Evolutionary conservation across 371 early-diverging fungal species (phyloP).

Genomic region (Mucor ambiguus): DNA sequence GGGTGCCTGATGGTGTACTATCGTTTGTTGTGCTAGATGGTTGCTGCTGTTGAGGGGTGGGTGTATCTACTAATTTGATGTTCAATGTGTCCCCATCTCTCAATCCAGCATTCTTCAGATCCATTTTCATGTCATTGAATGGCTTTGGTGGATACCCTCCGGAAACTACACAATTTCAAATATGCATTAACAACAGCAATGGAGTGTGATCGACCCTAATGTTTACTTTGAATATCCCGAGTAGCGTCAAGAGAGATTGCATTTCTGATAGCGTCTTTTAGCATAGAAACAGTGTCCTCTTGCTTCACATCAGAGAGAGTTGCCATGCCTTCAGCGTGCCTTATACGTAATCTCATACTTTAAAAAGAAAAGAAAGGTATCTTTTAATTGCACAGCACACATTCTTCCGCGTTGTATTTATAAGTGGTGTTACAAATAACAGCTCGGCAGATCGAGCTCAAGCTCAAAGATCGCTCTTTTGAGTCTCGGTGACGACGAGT

Average conservation of each 20-base stretch:
- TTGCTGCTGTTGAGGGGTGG: not conserved
- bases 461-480: too few relatives aligned
- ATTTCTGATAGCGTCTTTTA: conserved; percentile 20
- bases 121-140: conserved; percentile 20
- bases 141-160: conserved; percentile 50
- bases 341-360: conserved; percentile 50
- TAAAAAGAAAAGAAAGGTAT: not conserved
- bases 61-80: conserved; percentile 22
- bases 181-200: not conserved
- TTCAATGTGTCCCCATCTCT: conserved; percentile 43
- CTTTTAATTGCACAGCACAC: not conserved
- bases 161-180: conserved; percentile 25
- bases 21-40: not conserved
- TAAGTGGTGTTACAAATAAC: not conserved
- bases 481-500: not conserved
- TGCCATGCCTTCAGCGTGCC: conserved; percentile 45
- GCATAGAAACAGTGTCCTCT: conserved; percentile 32
- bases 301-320: conserved; percentile 31
- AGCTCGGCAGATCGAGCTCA: too few relatives aligned
- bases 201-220: not conserved
- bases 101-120: conserved; percentile 24
- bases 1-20: not conserved
- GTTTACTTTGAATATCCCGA: conserved; percentile 26
- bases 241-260: conserved; percentile 1
- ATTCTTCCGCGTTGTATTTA: conserved; percentile 1